Evolutionary conservation across 2,329 filamentous ascomycete species (phyloP).

Genomic region (Hypoxylon sp.): DNA sequence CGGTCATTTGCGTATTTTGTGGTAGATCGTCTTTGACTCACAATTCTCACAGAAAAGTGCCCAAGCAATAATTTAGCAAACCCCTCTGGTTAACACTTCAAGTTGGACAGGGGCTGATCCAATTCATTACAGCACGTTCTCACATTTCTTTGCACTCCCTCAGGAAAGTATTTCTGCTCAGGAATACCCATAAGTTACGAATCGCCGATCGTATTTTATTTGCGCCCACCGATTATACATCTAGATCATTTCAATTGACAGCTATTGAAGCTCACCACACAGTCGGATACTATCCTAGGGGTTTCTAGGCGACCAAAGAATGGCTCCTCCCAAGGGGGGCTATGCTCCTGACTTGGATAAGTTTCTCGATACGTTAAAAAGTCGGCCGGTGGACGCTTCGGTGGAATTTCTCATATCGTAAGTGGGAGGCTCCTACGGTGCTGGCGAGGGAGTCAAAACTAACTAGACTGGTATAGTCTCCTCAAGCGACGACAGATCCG

Average conservation of each 20-base stretch:
- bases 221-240: conserved; percentile 27
- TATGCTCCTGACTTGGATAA: conserved; percentile 80
- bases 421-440: conserved; percentile 47
- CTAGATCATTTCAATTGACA: conserved; percentile 11
- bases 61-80: not conserved
- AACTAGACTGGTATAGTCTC: conserved; percentile 65
- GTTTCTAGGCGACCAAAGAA: conserved; percentile 49
- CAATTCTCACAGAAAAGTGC: conserved; percentile 21
- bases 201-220: conserved; percentile 17
- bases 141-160: not conserved
- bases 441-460: conserved; percentile 39
- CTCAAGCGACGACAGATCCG: conserved; percentile 92
- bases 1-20: conserved; percentile 29
- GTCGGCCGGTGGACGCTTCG: conserved; percentile 80
- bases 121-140: not conserved
- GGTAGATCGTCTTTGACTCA: conserved; percentile 27
- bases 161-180: not conserved
- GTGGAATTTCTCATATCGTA: conserved; percentile 88
- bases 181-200: not conserved
- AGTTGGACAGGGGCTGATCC: not conserved
- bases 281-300: conserved; percentile 4
- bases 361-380: conserved; percentile 83
- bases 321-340: conserved; percentile 69
- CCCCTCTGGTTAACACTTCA: not conserved
- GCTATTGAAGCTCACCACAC: conserved; percentile 16